A percentile compares a stretch with the other conserved stretches of the same genome.
phyloP scores from a whole-genome alignment of 768 basidiomycete genomes.

The Rhodotorula graminis region DNA sequence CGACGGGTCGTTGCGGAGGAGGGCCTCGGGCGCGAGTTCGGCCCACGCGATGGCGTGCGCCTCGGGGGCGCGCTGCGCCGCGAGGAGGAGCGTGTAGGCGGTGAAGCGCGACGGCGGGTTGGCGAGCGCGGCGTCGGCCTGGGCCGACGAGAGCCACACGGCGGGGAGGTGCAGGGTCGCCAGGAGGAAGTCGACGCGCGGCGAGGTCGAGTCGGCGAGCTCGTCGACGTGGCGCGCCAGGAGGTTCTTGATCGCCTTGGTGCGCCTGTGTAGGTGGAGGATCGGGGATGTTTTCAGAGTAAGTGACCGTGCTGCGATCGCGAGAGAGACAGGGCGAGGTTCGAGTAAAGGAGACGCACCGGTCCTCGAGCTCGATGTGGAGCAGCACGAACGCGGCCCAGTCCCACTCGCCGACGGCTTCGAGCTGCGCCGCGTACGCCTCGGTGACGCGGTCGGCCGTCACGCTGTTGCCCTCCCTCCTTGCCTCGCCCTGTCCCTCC shows the following conservation, averaged over 20 bases:
- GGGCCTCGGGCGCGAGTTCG: conserved; percentile 82
- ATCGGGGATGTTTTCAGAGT: no score
- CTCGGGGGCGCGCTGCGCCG: conserved; percentile 63
- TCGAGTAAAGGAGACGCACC: conserved; percentile 62
- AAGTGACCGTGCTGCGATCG: no score
- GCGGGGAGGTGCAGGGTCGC: conserved; percentile 75
- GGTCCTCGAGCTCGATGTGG: conserved; percentile 72
- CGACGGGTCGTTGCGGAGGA: conserved; percentile 63
- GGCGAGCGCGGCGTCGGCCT: conserved; percentile 2
- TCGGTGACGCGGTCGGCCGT: conserved; percentile 76
- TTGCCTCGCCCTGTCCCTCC: conserved; percentile 44
- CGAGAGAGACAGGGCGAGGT: no score
- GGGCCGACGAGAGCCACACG: conserved; percentile 80
- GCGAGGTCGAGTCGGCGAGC: conserved; percentile 32
- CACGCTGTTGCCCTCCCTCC: conserved; percentile 69
- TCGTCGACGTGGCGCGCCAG: conserved; percentile 55
- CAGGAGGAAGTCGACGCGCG: conserved; percentile 47
- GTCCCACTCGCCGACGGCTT: conserved; percentile 70
- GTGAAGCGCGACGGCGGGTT: conserved; percentile 53
- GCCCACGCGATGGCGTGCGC: conserved; percentile 79
- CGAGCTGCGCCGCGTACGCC: conserved; percentile 80
- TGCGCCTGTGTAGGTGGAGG: conserved; percentile 69
- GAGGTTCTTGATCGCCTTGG: conserved; percentile 74
- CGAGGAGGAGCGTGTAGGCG: conserved; percentile 71
- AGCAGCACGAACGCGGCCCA: conserved; percentile 84